Conservation (phyloP, 495 filamentous ascomycete species). For the Aspergillus kassunensis region DNA sequence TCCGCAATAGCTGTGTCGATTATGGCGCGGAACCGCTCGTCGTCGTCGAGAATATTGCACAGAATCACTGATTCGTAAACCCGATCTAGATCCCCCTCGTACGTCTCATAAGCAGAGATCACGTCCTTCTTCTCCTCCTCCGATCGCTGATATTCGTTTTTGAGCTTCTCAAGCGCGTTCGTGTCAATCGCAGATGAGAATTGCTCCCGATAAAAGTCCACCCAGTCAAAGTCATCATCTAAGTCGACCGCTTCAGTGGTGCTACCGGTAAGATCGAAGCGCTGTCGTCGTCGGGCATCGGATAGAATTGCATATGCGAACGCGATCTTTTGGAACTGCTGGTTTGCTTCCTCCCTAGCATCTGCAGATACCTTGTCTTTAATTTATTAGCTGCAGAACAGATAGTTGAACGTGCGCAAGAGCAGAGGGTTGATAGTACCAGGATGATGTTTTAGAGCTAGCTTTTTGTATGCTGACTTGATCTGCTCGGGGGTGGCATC, state of each 20-base stretch:
- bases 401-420: neutral
- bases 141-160: constrained; percentile 74
- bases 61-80: constrained; percentile 84
- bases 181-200: constrained; percentile 66
- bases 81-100: constrained; percentile 65
- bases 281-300: constrained; percentile 66
- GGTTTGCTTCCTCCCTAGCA: constrained; percentile 63
- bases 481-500: constrained; percentile 74
- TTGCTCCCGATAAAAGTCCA: constrained; percentile 78
- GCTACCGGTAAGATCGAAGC: constrained; percentile 85
- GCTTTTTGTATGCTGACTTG: constrained; percentile 93
- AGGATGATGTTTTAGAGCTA: constrained; percentile 84
- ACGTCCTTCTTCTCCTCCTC: constrained; percentile 78
- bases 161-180: constrained; percentile 68
- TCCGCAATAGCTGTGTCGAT: constrained; percentile 76
- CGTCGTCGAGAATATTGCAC: constrained; percentile 78
- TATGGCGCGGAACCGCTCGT: constrained; percentile 73
- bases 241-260: constrained; percentile 75
- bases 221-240: constrained; percentile 82
- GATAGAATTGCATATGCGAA: constrained; percentile 93
- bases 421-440: constrained; percentile 46
- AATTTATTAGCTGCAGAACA: neutral
- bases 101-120: constrained; percentile 65
- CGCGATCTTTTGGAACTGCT: constrained; percentile 81
- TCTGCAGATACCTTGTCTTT: constrained; percentile 69